Evolutionary conservation across 768 basidiomycete species (phyloP).

Genomic region (Ramaria sp.): DNA sequence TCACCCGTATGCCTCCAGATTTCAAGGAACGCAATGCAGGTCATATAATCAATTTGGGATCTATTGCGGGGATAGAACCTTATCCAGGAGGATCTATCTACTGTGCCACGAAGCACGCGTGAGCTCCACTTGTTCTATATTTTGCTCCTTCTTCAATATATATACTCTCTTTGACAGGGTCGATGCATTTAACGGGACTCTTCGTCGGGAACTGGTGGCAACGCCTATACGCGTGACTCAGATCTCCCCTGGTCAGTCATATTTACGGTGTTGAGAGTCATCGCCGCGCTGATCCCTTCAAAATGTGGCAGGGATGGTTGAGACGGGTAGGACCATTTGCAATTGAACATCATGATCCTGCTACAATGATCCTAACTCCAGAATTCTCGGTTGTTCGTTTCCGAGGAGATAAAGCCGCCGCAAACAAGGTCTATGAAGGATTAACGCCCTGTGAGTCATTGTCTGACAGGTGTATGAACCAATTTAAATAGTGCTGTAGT

Average conservation of each 20-base stretch:
- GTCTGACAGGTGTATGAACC: background rate
- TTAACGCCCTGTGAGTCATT: constrained; percentile 63
- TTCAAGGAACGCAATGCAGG: constrained; percentile 71
- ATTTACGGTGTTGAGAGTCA: background rate
- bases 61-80: constrained; percentile 78
- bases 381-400: constrained; percentile 90
- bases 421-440: constrained; percentile 87
- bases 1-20: constrained; percentile 30
- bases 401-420: constrained; percentile 71
- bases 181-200: constrained; percentile 70
- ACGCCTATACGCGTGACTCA: constrained; percentile 91
- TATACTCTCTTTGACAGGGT: constrained; percentile 31
- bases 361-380: constrained; percentile 2
- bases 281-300: constrained; percentile 17
- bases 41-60: constrained; percentile 92
- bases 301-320: constrained; percentile 55
- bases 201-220: constrained; percentile 82
- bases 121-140: background rate
- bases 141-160: background rate
- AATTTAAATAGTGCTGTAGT: constrained; percentile 32
- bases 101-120: constrained; percentile 79
- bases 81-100: constrained; percentile 91
- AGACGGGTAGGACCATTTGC: constrained; percentile 34
- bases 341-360: background rate
- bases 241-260: constrained; percentile 70